Percentiles rank a stretch among this genome's conserved stretches.
Evolutionary conservation across 2,329 filamentous ascomycete species (phyloP).

Genomic region (Botryotinia convoluta): DNA sequence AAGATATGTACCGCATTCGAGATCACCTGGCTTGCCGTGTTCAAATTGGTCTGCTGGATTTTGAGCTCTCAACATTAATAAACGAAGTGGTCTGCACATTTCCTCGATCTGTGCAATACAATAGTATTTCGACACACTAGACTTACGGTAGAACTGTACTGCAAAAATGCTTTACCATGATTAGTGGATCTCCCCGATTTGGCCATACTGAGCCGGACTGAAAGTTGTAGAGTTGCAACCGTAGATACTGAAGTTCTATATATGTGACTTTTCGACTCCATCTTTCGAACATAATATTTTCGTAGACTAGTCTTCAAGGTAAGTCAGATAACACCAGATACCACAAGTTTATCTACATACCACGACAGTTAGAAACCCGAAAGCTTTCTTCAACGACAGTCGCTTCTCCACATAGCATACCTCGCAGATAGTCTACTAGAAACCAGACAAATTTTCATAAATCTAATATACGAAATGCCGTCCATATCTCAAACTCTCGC

Average conservation of each 20-base stretch:
- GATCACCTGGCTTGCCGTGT: neutral
- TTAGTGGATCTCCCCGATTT: too few species aligned
- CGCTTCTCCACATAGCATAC: neutral
- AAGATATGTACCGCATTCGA: neutral
- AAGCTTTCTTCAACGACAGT: neutral
- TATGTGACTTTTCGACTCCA: too few species aligned
- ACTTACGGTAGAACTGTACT: neutral
- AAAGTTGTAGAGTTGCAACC: neutral
- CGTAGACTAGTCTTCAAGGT: too few species aligned
- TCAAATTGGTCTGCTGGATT: fast-evolving
- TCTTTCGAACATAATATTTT: neutral
- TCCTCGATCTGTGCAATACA: fast-evolving
- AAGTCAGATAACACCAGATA: neutral
- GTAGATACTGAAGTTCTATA: neutral
- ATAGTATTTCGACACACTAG: too few species aligned
- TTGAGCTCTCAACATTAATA: neutral
- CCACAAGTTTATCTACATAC: neutral
- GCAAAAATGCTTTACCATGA: neutral
- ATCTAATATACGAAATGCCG: too few species aligned
- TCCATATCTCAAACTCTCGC: neutral
- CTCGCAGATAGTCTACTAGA: neutral
- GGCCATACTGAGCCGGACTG: neutral
- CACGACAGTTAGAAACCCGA: fast-evolving
- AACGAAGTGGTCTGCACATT: neutral
- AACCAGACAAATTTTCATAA: neutral